These are phyloP conservation scores for Citeromyces hawaiiensis DNA, from an alignment of 1,139 yeast species.

Conservation along the genomic window DNA sequence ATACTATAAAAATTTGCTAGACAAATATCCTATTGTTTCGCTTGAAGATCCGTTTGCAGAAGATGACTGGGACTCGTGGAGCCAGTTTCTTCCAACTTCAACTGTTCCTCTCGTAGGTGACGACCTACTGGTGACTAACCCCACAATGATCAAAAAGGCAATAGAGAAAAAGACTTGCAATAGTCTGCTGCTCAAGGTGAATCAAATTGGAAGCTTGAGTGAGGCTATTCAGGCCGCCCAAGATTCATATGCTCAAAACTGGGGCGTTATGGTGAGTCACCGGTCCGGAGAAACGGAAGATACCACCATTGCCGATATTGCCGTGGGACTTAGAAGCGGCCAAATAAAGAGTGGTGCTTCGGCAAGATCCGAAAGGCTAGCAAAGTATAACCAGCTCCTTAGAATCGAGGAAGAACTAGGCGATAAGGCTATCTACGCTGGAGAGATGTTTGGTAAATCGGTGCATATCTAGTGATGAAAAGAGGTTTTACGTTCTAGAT, in stretches of 20 bases:
- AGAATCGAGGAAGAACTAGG: slow-evolving; percentile 97
- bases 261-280: slow-evolving; percentile 98
- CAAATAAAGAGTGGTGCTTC: slow-evolving; percentile 99
- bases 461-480: slow-evolving; percentile 10
- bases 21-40: slow-evolving; percentile 92
- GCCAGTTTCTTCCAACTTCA: slow-evolving; percentile 60
- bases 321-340: slow-evolving; percentile 94
- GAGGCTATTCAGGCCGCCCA: slow-evolving; percentile 91
- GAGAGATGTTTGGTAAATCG: slow-evolving; percentile 62
- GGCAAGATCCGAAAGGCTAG: slow-evolving; percentile 98
- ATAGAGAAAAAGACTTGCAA: slow-evolving; percentile 90
- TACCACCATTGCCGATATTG: slow-evolving; percentile 90
- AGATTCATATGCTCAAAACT: slow-evolving; percentile 80
- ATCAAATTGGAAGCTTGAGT: slow-evolving; percentile 85
- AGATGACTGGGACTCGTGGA: slow-evolving; percentile 98
- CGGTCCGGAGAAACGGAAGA: slow-evolving; percentile 99
- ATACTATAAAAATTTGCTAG: slow-evolving; percentile 63
- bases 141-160: slow-evolving; percentile 83
- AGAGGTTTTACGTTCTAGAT: no score
- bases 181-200: slow-evolving; percentile 88
- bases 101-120: slow-evolving; percentile 89
- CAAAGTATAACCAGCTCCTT: slow-evolving; percentile 91
- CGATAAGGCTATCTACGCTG: slow-evolving; percentile 89
- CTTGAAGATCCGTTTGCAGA: slow-evolving; percentile 98
- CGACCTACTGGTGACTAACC: slow-evolving; percentile 97